Evolutionary conservation across 306 rosid species (phyloP), one percentile per base, ranked within the genome.

Genomic region (Gastrolobium bilobum): DNA sequence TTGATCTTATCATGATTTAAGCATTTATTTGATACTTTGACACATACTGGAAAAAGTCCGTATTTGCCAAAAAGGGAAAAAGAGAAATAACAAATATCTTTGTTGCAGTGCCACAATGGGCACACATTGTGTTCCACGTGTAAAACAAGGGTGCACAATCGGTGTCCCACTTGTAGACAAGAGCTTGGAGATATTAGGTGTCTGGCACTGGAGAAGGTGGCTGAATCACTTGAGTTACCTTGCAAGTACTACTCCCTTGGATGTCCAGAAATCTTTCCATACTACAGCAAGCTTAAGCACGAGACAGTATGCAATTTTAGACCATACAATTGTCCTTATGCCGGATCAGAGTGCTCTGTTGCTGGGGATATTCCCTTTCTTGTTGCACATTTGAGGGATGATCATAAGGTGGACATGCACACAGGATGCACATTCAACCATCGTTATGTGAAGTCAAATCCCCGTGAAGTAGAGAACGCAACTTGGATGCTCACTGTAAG

Each of bases 401-500:
- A 92, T 83, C 97, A 92, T 73, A 92, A 92, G 87, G 97, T 93
- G 56, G 96, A 93, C 84, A 93, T 93, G 97, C 97, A 93, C 82
- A 89, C 94, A 0, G 97, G 97, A 68, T 93, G 91, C 84, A 91
- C 97, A 78, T 93, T 93, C 80, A 93, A 93, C 85, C 97, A 93
- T 81, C 97, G 97, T 11, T 93, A 93, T 62, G 97, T 93, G 31
- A 93, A 93, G 85, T 91, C 97, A 38, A 93, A 93, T 84, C 97
- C 97, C 20, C 95, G 96, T 54, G 97, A 93, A 88, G 97, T 93
- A 37, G 96, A 91, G 86, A 93, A 93, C 62, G 97, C 97, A 69
- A 93, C 97, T 65, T 93, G 97, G 97, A 93, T 93, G 97, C 97
- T 93, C 47, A 93, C 97, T 10, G 96, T 93, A 91, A 89, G 96